phyloP scores from a whole-genome alignment of 768 basidiomycete species.

The Cyathus striatus region DNA sequence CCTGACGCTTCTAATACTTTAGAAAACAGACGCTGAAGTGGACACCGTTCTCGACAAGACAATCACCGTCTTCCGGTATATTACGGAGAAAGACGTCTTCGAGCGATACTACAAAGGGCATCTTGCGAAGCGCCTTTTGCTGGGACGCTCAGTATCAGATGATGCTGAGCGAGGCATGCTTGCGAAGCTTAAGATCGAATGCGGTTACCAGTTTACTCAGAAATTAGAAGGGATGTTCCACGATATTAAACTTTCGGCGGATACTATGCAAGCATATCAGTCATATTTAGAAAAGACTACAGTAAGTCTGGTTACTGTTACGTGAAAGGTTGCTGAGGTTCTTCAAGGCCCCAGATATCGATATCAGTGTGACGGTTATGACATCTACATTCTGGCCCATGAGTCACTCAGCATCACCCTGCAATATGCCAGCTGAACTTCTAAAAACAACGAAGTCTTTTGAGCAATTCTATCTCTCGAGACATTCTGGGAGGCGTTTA shows the following conservation, averaged over 20 bases:
- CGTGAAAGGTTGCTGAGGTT: conserved; percentile 5
- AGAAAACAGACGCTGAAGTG: conserved; percentile 96
- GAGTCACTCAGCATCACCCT: conserved; percentile 56
- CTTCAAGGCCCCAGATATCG: conserved; percentile 63
- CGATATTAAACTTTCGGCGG: conserved; percentile 86
- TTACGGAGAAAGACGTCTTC: conserved; percentile 95
- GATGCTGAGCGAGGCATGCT: conserved; percentile 98
- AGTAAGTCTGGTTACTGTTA: conserved; percentile 37
- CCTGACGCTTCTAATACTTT: too few species aligned
- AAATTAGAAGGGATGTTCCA: conserved; percentile 99
- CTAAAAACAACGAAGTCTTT: conserved; percentile 67
- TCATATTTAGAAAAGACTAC: conserved; percentile 49
- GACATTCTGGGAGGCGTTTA: conserved; percentile 85
- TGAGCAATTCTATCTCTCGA: conserved; percentile 83
- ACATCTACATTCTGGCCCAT: conserved; percentile 97
- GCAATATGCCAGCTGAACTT: conserved; percentile 64
- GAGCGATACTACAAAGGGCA: conserved; percentile 97
- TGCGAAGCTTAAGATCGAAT: conserved; percentile 94
- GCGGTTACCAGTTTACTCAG: conserved; percentile 94
- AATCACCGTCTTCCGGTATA: conserved; percentile 90
- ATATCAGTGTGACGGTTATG: conserved; percentile 87
- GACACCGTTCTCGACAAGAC: conserved; percentile 91
- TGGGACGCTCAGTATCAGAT: conserved; percentile 86
- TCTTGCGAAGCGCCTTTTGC: conserved; percentile 87
- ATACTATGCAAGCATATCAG: conserved; percentile 75